Percentiles rank a stretch among this genome's conserved stretches.
Evolutionary conservation across 257 asterid genomes (phyloP).

Genomic region (Avicennia marina): DNA sequence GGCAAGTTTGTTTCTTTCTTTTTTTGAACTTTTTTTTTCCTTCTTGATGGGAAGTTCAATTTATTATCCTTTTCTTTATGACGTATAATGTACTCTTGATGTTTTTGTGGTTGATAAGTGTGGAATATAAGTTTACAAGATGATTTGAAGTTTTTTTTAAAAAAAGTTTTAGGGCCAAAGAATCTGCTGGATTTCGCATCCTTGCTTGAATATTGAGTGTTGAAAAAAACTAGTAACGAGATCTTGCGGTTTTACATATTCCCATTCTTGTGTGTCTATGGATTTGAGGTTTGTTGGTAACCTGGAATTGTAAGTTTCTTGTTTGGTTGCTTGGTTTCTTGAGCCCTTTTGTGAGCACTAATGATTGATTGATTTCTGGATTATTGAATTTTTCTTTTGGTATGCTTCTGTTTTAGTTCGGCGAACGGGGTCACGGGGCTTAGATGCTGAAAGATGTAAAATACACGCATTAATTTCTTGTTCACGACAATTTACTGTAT

Average conservation of each 20-base stretch:
- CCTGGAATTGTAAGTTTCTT: neutral
- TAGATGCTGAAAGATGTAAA: too few species aligned
- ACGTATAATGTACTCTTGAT: neutral
- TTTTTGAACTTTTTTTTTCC: neutral
- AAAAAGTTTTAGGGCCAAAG: too few species aligned
- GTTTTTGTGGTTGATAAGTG: neutral
- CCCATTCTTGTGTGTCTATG: neutral
- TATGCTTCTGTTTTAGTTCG: neutral
- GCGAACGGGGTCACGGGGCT: neutral
- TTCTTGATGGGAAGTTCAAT: neutral
- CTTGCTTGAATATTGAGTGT: neutral
- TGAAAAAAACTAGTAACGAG: neutral
- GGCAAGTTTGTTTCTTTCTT: constrained; percentile 24
- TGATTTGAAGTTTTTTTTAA: neutral
- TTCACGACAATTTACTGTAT: neutral
- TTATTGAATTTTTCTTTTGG: neutral
- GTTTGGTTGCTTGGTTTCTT: neutral
- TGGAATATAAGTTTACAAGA: neutral
- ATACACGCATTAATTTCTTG: neutral
- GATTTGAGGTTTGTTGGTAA: neutral
- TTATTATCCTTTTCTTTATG: neutral
- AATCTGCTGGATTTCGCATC: neutral
- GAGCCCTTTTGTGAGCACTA: neutral
- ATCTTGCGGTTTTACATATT: neutral
- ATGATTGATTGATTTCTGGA: neutral